phyloP scores from a whole-genome alignment of 2,329 filamentous ascomycete species.

The Monosporascus sp. region DNA sequence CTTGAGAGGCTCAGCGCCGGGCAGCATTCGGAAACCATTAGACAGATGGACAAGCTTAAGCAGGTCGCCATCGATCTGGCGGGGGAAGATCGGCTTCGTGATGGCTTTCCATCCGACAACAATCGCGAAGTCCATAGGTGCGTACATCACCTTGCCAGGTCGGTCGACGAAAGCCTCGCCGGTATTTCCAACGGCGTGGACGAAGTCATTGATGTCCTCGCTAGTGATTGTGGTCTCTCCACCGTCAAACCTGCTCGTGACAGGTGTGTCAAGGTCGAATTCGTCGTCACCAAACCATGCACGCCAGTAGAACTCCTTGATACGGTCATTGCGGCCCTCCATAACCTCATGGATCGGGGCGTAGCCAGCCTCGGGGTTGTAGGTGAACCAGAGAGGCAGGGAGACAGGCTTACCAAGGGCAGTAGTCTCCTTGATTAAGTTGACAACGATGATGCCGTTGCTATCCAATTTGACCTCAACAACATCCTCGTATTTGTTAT shows the following conservation, averaged over 20 bases:
- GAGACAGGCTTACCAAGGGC: slow-evolving; percentile 78
- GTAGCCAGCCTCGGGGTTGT: slow-evolving; percentile 92
- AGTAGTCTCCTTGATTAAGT: slow-evolving; percentile 89
- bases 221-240: slow-evolving; percentile 81
- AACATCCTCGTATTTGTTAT: slow-evolving; percentile 82
- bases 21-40: slow-evolving; percentile 97
- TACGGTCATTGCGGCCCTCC: slow-evolving; percentile 90
- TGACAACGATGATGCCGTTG: slow-evolving; percentile 77
- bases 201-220: slow-evolving; percentile 95
- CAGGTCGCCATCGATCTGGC: slow-evolving; percentile 90
- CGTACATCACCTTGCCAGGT: slow-evolving; percentile 87
- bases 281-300: slow-evolving; percentile 91
- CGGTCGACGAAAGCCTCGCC: slow-evolving; percentile 96
- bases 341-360: slow-evolving; percentile 98
- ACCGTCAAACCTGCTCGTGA: slow-evolving; percentile 85
- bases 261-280: slow-evolving; percentile 76
- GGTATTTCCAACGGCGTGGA: slow-evolving; percentile 97
- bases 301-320: slow-evolving; percentile 99
- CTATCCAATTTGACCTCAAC: slow-evolving; percentile 75
- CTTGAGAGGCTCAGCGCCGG: slow-evolving; percentile 89
- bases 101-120: slow-evolving; percentile 99
- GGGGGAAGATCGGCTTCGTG: slow-evolving; percentile 97
- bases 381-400: slow-evolving; percentile 81
- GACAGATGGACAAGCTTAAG: slow-evolving; percentile 95
- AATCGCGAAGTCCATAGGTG: slow-evolving; percentile 98